Evolutionary conservation across 1,139 yeast species (phyloP).

Genomic region (Candida tetrigidarum): DNA sequence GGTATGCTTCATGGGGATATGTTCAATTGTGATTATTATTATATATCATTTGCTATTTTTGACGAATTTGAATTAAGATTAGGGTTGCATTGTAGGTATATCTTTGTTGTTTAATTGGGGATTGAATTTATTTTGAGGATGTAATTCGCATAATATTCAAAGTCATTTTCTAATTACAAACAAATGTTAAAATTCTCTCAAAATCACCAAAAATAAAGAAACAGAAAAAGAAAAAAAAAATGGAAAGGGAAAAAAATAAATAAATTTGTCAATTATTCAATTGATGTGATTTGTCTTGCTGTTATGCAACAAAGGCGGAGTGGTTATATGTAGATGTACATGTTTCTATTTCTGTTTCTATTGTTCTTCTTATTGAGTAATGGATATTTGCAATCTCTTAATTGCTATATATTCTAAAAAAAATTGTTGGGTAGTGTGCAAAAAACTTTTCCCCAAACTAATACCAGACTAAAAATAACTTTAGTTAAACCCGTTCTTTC

Average conservation of each 20-base stretch:
- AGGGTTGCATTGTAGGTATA: too few relatives aligned
- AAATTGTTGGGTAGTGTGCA: too few relatives aligned
- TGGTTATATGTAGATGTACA: too few relatives aligned
- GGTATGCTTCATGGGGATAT: neutral
- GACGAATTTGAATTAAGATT: neutral
- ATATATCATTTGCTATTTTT: neutral
- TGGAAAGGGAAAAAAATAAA: neutral
- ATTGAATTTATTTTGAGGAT: too few relatives aligned
- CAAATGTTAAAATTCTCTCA: slow-evolving; percentile 1
- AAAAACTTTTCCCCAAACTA: neutral
- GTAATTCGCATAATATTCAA: slow-evolving; percentile 2
- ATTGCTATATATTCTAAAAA: neutral
- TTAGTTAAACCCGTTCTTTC: too few relatives aligned
- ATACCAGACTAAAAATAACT: neutral
- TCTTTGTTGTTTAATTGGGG: neutral
- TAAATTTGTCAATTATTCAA: too few relatives aligned
- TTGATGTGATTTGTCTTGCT: too few relatives aligned
- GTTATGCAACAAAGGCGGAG: too few relatives aligned
- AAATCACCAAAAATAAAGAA: neutral
- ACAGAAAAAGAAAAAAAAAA: neutral
- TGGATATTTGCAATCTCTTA: too few relatives aligned
- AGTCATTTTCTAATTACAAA: slow-evolving; percentile 6
- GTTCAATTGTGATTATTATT: too few relatives aligned
- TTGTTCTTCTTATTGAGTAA: neutral
- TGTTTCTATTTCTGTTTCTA: too few relatives aligned